These are phyloP conservation scores for Chrysochromulina parva DNA, from an alignment of 78 protist genomes.

Conservation along the genomic window DNA sequence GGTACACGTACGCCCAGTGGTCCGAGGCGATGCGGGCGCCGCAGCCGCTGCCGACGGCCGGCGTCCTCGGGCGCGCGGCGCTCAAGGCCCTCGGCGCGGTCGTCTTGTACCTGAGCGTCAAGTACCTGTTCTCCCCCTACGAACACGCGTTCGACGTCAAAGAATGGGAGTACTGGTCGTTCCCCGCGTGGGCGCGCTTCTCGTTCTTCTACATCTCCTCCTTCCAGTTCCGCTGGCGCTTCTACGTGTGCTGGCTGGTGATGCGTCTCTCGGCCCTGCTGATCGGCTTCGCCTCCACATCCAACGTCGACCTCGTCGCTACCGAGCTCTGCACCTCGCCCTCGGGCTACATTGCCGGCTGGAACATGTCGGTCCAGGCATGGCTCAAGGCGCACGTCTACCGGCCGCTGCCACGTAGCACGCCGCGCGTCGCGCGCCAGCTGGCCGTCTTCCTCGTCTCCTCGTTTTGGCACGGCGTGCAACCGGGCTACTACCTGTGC, in stretches of 20 bases:
- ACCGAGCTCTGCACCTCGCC: neutral
- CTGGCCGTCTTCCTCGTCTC: neutral
- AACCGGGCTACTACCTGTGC: neutral
- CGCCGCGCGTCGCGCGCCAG: neutral
- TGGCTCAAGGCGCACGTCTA: neutral
- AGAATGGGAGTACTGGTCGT: too few species aligned
- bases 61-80: neutral
- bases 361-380: neutral
- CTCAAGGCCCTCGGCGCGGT: neutral
- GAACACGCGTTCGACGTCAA: too few species aligned
- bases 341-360: neutral
- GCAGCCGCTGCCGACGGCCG: neutral
- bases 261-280: neutral
- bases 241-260: neutral
- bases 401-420: neutral
- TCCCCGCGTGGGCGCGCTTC: neutral
- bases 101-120: neutral
- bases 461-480: neutral
- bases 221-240: neutral
- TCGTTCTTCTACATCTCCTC: neutral
- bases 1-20: neutral
- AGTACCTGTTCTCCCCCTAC: neutral
- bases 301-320: neutral
- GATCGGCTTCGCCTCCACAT: neutral
- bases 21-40: neutral